Base-by-base conservation (phyloP, 768 basidiomycete species). In the Russula virescens region DNA sequence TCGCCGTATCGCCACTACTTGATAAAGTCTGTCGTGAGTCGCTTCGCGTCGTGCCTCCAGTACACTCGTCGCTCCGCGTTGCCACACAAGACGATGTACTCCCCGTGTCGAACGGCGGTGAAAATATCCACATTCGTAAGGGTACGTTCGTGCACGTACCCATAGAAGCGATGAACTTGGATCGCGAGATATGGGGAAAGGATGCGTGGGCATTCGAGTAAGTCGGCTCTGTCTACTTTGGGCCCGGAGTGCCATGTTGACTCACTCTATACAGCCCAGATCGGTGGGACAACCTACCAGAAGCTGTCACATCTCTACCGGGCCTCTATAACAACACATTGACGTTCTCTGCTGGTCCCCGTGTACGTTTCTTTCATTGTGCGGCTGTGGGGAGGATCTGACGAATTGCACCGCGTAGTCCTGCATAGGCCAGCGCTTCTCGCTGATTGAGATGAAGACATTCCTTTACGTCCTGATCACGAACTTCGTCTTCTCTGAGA, bases 161-260 rank as follows among this genome's bases (percentile, higher is more conserved):
- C 0, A 74, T 92, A 11, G 90, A 92, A 67, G 89, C 83, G 2
- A 84, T 92, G 75, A 91, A 91, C 70, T 74, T 91, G 28, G 88
- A 91, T 70, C 85, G 84, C 60, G 80, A 74, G 19, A 78, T 92
- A 28, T 94, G 91, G 89, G 92, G 92, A 6, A 77, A 82, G 26
- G 84, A 89, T 70, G 89, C 87, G 35, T 91, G 88, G 89, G 79
- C 83, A 28, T 94, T 92, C 73, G 80, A 84, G 91, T 92, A 70
- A 67, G 67, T 69, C 31, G 31, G 31, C 3, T 31, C 8, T 31
- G 31, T 31, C 31, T 31, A 8, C 31, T 31, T 31, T 31, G 31
- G 31, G 31, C 31, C 31, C 31, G 8, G 31, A 31, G 31, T 31
- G 31, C 34, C 3, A 46, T 21, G 59, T 49, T 40, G 13, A 14